phyloP scores from a whole-genome alignment of 164 flowering plant genomes.

The Annona squamosa region DNA sequence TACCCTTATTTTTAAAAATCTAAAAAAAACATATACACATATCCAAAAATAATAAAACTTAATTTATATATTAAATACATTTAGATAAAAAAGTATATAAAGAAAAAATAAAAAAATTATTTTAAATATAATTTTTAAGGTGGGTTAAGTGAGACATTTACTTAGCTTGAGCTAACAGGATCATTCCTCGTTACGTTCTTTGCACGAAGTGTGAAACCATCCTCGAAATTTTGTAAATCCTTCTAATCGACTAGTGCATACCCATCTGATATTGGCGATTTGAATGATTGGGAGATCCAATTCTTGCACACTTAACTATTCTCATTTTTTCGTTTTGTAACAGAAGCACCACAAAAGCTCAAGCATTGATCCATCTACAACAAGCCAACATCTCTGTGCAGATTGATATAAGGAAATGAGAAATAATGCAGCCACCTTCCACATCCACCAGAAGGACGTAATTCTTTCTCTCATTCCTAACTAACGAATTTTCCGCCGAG shows the following conservation, averaged over 20 bases:
- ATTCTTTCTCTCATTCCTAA: not conserved
- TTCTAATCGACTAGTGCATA: not conserved
- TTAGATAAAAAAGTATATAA: too few species aligned
- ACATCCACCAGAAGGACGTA: slow-evolving; percentile 41
- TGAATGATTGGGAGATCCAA: not conserved
- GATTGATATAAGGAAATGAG: slow-evolving; percentile 75
- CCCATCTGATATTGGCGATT: not conserved
- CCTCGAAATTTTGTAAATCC: too few species aligned
- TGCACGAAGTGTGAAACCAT: too few species aligned
- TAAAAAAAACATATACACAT: too few species aligned
- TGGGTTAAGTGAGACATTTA: too few species aligned
- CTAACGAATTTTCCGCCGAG: not conserved
- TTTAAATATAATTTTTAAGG: too few species aligned
- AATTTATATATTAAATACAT: too few species aligned
- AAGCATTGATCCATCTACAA: slow-evolving; percentile 66
- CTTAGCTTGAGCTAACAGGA: too few species aligned
- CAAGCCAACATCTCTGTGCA: slow-evolving; percentile 88
- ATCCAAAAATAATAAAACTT: too few species aligned
- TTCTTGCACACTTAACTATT: not conserved
- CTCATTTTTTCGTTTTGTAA: slow-evolving; percentile 2
- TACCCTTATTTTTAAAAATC: too few species aligned
- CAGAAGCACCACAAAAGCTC: slow-evolving; percentile 72
- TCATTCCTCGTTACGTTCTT: too few species aligned
- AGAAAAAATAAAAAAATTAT: too few species aligned
- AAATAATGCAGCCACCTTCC: slow-evolving; percentile 20